Percentiles rank a stretch among this genome's conserved stretches.
Conservation (phyloP, 139 green algal genomes). For the Eudorina sp. region DNA sequence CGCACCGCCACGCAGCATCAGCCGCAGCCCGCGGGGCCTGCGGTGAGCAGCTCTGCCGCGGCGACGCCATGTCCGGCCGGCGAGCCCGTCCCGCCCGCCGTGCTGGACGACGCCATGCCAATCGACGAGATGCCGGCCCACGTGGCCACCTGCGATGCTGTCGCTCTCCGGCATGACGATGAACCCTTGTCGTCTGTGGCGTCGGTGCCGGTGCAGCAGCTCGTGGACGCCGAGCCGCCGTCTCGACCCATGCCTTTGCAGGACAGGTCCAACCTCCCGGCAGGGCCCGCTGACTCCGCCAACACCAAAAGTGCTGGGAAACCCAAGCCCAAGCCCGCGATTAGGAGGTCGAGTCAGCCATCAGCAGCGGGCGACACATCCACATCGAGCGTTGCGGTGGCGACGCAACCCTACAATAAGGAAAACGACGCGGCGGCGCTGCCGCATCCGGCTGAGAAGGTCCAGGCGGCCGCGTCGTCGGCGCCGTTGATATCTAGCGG, state of each 20-base stretch:
- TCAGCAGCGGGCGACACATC: too few species aligned
- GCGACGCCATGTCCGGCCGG: not conserved
- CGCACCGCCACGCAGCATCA: not conserved
- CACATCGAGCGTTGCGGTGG: too few species aligned
- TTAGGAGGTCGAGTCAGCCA: too few species aligned
- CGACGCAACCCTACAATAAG: not conserved
- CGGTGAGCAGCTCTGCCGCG: not conserved
- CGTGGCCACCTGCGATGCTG: too few species aligned
- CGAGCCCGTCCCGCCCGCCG: not conserved
- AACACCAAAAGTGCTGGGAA: too few species aligned
- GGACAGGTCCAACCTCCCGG: conserved; percentile 12
- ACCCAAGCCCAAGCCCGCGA: too few species aligned
- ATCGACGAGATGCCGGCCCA: too few species aligned
- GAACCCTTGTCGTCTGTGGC: too few species aligned
- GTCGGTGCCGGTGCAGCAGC: not conserved
- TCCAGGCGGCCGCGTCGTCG: not conserved
- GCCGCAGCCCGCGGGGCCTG: not conserved
- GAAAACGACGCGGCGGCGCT: not conserved
- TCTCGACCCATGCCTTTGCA: not conserved
- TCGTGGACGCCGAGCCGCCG: not conserved
- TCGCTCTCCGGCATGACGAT: too few species aligned
- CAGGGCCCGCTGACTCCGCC: too few species aligned
- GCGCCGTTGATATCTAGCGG: not conserved
- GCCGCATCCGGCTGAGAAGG: not conserved
- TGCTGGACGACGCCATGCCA: too few species aligned